These are phyloP conservation scores for Nicotiana knightiana DNA, from an alignment of 257 asterid genomes.

Conservation along the genomic window DNA sequence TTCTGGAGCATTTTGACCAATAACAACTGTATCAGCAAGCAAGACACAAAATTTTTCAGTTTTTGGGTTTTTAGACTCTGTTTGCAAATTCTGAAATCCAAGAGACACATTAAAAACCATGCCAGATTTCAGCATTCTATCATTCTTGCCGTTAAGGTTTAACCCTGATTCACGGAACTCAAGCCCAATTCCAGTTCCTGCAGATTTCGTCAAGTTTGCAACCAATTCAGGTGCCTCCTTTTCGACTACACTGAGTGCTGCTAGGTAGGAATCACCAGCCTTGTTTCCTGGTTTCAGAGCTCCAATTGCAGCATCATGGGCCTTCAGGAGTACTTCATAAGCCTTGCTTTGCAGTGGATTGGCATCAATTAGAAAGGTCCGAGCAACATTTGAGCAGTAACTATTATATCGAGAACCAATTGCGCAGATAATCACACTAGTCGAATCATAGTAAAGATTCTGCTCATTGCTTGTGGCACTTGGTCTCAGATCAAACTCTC, in stretches of 20 bases:
- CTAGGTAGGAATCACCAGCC: slow-evolving; percentile 20
- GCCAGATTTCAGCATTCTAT: slow-evolving; percentile 19
- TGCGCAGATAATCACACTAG: slow-evolving; percentile 30
- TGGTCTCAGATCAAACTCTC: slow-evolving; percentile 28
- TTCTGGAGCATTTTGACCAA: slow-evolving; percentile 21
- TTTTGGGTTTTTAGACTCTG: slow-evolving; percentile 23
- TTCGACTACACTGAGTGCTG: slow-evolving; percentile 19
- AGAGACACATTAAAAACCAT: slow-evolving; percentile 28
- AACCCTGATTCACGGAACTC: slow-evolving; percentile 30
- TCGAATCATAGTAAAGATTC: slow-evolving; percentile 25
- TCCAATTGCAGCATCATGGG: slow-evolving; percentile 23
- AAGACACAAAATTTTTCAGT: slow-evolving; percentile 18
- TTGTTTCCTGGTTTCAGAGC: slow-evolving; percentile 24
- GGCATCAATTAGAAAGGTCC: slow-evolving; percentile 26
- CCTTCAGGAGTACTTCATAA: slow-evolving; percentile 26
- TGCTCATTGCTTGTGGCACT: slow-evolving; percentile 28
- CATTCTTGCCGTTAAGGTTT: slow-evolving; percentile 24
- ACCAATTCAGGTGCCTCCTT: slow-evolving; percentile 30
- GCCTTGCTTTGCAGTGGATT: slow-evolving; percentile 25
- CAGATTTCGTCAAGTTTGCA: slow-evolving; percentile 22
- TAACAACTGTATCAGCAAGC: slow-evolving; percentile 28
- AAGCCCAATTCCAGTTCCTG: slow-evolving; percentile 31
- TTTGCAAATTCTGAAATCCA: slow-evolving; percentile 27
- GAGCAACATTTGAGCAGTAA: slow-evolving; percentile 29
- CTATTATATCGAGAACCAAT: slow-evolving; percentile 27